Evolutionary conservation across 1,284 basidiomycete genomes (phyloP).

Genomic region (Pulchroboletus neoregius): DNA sequence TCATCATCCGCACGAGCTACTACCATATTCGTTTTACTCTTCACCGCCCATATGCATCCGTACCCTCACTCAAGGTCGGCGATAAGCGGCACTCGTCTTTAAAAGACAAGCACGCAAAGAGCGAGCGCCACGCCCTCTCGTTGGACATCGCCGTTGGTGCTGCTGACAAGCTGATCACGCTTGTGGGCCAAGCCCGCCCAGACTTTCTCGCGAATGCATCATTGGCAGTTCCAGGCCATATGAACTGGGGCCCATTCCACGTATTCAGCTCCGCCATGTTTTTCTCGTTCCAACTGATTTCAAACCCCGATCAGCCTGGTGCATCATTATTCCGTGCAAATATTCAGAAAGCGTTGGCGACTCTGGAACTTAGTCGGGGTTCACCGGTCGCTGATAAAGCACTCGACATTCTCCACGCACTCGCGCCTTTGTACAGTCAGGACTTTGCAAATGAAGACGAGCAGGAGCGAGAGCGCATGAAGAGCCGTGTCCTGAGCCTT

Average conservation of each 20-base stretch:
- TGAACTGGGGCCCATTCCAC: constrained; percentile 79
- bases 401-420: constrained; percentile 59
- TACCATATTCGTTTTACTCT: constrained; percentile 79
- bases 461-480: constrained; percentile 56
- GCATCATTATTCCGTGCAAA: constrained; percentile 68
- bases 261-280: constrained; percentile 82
- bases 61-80: constrained; percentile 20
- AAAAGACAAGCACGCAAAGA: constrained; percentile 42
- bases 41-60: constrained; percentile 70
- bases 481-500: constrained; percentile 54
- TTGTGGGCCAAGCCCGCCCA: constrained; percentile 64
- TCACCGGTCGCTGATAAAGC: constrained; percentile 69
- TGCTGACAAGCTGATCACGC: constrained; percentile 70
- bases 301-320: constrained; percentile 71
- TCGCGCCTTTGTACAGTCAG: constrained; percentile 65
- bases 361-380: constrained; percentile 59
- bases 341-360: constrained; percentile 62
- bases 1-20: constrained; percentile 69
- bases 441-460: constrained; percentile 47
- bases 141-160: constrained; percentile 68
- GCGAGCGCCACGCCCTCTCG: constrained; percentile 44
- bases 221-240: constrained; percentile 69
- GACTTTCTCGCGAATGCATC: constrained; percentile 67
- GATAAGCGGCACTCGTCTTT: constrained; percentile 30
- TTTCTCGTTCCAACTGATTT: constrained; percentile 78